phyloP scores from a whole-genome alignment of 768 basidiomycete genomes.

The Rhizopogon vulgaris region DNA sequence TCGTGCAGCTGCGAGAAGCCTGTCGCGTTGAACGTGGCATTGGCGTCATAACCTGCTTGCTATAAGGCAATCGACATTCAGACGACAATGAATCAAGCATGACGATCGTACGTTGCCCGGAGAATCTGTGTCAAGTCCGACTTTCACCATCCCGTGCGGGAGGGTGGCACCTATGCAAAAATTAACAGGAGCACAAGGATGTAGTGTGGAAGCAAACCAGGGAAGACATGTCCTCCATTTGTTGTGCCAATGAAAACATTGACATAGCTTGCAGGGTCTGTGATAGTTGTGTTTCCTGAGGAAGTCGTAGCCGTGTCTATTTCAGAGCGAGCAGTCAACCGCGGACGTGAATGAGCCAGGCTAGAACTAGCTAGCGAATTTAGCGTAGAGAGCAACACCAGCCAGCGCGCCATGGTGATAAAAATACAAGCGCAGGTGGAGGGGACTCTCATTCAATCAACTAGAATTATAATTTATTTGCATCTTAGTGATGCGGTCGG shows the following conservation, averaged over 20 bases:
- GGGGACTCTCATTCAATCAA: not conserved
- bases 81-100: not conserved
- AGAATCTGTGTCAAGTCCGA: slow-evolving; percentile 62
- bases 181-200: not conserved
- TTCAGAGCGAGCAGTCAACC: not conserved
- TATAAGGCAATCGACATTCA: slow-evolving; percentile 4
- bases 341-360: not conserved
- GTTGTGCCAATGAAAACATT: slow-evolving; percentile 60
- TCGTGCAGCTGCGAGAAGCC: slow-evolving; percentile 59
- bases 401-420: slow-evolving; percentile 1
- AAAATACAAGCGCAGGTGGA: not conserved
- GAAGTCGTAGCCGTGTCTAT: not conserved
- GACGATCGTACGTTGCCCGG: slow-evolving; percentile 43
- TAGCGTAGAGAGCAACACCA: slow-evolving; percentile 1
- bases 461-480: not conserved
- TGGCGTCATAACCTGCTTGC: slow-evolving; percentile 36
- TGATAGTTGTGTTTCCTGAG: slow-evolving; percentile 1
- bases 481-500: not conserved
- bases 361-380: not conserved
- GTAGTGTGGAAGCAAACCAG: slow-evolving; percentile 32
- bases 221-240: slow-evolving; percentile 62
- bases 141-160: slow-evolving; percentile 68
- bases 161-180: slow-evolving; percentile 44
- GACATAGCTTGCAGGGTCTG: slow-evolving; percentile 27
- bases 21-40: slow-evolving; percentile 31